Evolutionary conservation across 257 asterid species (phyloP).

Genomic region (Paraleonurus japonicus): DNA sequence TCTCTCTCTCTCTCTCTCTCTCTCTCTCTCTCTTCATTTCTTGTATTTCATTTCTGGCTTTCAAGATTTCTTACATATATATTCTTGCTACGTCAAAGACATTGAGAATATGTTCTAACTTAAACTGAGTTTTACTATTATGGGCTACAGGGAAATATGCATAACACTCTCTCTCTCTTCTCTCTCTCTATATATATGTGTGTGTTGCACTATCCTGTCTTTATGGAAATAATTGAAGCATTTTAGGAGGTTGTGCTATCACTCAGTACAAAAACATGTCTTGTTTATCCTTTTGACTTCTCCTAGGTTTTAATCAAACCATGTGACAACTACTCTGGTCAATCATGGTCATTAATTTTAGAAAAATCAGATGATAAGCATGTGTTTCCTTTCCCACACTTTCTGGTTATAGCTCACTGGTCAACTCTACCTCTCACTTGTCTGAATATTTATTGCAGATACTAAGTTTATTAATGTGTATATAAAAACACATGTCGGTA

Average conservation of each 20-base stretch:
- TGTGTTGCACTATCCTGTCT: slow-evolving; percentile 8
- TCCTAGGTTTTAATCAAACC: slow-evolving; percentile 29
- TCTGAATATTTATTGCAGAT: no score
- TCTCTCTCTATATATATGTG: no score
- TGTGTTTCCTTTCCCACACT: slow-evolving; percentile 6
- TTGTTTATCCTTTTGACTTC: slow-evolving; percentile 21
- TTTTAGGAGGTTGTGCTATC: slow-evolving; percentile 10
- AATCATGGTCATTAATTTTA: slow-evolving; percentile 2
- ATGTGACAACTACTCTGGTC: neutral
- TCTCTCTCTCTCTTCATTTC: neutral
- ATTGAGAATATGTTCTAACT: neutral
- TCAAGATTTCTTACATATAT: slow-evolving; percentile 8
- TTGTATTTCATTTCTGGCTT: slow-evolving; percentile 24
- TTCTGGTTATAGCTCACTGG: slow-evolving; percentile 1
- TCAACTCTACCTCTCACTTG: neutral
- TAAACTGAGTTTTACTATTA: neutral
- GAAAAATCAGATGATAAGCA: slow-evolving; percentile 12
- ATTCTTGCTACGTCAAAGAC: neutral
- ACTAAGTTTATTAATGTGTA: no score
- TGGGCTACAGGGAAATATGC: neutral
- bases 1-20: no score
- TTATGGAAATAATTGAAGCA: slow-evolving; percentile 17
- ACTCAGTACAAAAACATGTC: neutral
- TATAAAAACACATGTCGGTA: no score
- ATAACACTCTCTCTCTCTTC: no score